phyloP scores from a whole-genome alignment of 1,139 yeast genomes.

The Debaryomyces sp. region DNA sequence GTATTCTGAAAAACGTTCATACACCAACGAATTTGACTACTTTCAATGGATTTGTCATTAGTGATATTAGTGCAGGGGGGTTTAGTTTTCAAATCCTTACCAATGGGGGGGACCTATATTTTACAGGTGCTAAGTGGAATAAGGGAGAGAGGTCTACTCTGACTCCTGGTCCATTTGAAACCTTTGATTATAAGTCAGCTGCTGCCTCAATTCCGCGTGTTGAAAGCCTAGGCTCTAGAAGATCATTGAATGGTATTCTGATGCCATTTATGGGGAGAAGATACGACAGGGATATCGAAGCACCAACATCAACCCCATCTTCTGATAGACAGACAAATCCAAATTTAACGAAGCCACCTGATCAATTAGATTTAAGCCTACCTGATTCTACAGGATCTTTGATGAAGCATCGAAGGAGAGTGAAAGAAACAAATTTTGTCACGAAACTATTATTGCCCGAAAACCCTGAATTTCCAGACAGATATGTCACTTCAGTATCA shows the following conservation, averaged over 20 bases:
- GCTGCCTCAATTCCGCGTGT: conserved; percentile 13
- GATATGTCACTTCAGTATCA: conserved; percentile 51
- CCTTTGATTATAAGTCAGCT: conserved; percentile 18
- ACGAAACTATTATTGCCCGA: conserved; percentile 31
- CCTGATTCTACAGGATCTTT: conserved; percentile 3
- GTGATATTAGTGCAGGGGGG: conserved; percentile 68
- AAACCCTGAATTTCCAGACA: conserved; percentile 12
- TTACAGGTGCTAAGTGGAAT: conserved; percentile 56
- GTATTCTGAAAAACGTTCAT: conserved; percentile 38
- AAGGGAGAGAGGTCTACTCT: conserved; percentile 24
- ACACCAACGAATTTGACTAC: conserved; percentile 42
- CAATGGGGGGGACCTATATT: conserved; percentile 54
- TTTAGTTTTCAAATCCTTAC: conserved; percentile 65
- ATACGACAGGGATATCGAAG: conserved; percentile 10
- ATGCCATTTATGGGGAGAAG: conserved; percentile 12
- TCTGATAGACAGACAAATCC: conserved; percentile 17
- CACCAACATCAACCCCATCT: background rate
- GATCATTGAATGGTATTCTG: conserved; percentile 10
- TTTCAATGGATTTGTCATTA: conserved; percentile 40
- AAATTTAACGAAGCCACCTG: conserved; percentile 25
- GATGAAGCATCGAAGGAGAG: conserved; percentile 5
- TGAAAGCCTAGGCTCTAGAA: conserved; percentile 17
- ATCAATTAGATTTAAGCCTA: conserved; percentile 16
- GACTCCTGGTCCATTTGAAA: conserved; percentile 25
- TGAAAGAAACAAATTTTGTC: conserved; percentile 33